Conservation (phyloP, 306 rosid genomes). For the Cucumis melo region DNA sequence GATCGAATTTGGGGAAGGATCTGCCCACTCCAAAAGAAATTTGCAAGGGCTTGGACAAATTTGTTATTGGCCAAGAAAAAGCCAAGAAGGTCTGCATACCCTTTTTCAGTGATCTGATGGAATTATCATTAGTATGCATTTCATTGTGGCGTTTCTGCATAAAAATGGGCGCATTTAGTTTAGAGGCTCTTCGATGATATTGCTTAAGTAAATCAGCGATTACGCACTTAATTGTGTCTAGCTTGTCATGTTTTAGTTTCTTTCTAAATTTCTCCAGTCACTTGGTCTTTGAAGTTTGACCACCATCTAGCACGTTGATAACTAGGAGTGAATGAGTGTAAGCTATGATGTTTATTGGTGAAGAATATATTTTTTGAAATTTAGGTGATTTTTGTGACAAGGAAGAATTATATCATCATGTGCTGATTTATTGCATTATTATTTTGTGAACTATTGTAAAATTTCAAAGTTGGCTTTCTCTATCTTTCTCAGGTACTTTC, state of each 20-base stretch:
- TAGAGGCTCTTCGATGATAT: neutral
- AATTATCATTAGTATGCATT: neutral
- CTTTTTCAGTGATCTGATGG: neutral
- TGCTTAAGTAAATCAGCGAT: neutral
- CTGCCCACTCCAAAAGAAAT: constrained; percentile 91
- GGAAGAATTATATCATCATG: neutral
- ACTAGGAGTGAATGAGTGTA: neutral
- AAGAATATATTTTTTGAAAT: neutral
- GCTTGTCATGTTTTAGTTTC: neutral
- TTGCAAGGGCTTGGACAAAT: constrained; percentile 81
- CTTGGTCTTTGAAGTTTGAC: neutral
- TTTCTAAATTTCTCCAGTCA: neutral
- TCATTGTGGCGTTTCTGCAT: neutral
- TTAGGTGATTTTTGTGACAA: neutral
- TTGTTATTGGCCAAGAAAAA: constrained; percentile 83
- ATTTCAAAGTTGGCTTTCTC: constrained; percentile 17
- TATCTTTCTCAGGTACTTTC: constrained; percentile 69
- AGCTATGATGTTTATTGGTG: neutral
- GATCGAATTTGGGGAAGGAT: constrained; percentile 82
- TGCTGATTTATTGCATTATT: neutral
- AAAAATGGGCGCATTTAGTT: neutral
- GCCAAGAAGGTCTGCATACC: constrained; percentile 59
- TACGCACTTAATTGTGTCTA: neutral
- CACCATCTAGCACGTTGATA: neutral
- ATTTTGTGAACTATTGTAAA: neutral